phyloP scores from a whole-genome alignment of 2,329 filamentous ascomycete genomes.

The Capronia epimyces region DNA sequence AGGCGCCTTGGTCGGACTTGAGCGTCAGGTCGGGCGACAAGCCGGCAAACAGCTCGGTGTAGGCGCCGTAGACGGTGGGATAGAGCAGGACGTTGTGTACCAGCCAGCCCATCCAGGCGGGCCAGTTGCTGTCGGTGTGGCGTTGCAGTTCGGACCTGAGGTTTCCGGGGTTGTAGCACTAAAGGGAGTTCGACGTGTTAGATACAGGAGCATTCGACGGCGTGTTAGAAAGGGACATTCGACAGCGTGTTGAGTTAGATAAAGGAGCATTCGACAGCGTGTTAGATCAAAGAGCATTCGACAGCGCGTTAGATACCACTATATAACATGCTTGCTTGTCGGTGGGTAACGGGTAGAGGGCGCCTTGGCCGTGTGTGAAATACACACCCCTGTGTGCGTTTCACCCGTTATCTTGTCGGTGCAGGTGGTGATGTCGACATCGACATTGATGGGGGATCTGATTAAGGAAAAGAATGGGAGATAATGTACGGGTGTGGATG shows the following conservation, averaged over 20 bases:
- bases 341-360: no score
- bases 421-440: no score
- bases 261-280: background rate
- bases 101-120: background rate
- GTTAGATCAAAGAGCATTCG: background rate
- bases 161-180: constrained; percentile 39
- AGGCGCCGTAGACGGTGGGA: constrained; percentile 40
- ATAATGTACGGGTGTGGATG: no score
- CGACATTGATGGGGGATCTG: no score
- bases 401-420: no score
- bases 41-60: constrained; percentile 47
- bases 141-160: constrained; percentile 38
- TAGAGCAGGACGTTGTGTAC: constrained; percentile 26
- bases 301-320: no score
- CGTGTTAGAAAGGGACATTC: background rate
- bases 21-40: constrained; percentile 39
- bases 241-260: background rate
- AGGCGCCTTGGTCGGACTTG: constrained; percentile 32
- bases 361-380: no score
- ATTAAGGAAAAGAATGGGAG: no score
- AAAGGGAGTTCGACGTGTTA: background rate
- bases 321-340: no score
- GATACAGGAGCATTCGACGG: background rate
- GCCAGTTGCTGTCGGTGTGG: constrained; percentile 17
- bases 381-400: no score